A percentile compares a stretch with the other conserved stretches of the same genome.
Conservation (phyloP, 305 asterid species). For the Fraxinus dipetala region DNA sequence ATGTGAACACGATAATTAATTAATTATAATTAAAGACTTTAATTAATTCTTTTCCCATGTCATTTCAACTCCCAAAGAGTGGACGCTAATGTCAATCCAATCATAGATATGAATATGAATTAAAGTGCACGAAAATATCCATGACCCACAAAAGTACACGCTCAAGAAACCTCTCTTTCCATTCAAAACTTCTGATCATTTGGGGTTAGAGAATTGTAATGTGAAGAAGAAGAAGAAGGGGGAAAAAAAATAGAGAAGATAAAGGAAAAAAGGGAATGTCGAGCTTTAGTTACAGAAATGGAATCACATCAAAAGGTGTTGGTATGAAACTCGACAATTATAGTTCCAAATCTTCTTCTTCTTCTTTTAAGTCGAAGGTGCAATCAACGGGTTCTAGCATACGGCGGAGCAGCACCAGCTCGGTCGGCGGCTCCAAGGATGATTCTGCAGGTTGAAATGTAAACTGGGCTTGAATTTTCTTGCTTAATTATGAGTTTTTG, state of each 20-base stretch:
- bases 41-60: neutral
- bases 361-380: conserved; percentile 43
- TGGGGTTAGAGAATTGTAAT: neutral
- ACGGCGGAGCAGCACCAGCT: conserved; percentile 44
- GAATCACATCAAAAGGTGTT: conserved; percentile 39
- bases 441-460: conserved; percentile 36
- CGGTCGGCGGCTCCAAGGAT: conserved; percentile 27
- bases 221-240: conserved; percentile 5
- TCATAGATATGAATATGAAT: neutral
- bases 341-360: conserved; percentile 33
- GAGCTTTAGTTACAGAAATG: conserved; percentile 37
- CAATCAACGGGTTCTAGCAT: conserved; percentile 30
- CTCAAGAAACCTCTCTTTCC: conserved; percentile 17
- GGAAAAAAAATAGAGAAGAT: neutral
- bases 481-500: neutral
- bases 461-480: neutral
- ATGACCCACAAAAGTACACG: conserved; percentile 6
- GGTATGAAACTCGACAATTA: conserved; percentile 34
- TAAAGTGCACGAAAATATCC: conserved; percentile 14
- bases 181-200: conserved; percentile 26
- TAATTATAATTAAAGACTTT: neutral
- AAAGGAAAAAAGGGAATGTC: conserved; percentile 25
- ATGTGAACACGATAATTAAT: neutral
- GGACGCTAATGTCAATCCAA: neutral
- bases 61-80: neutral